Conservation (phyloP, 2,329 filamentous ascomycete species). For the Cadophora malorum region DNA sequence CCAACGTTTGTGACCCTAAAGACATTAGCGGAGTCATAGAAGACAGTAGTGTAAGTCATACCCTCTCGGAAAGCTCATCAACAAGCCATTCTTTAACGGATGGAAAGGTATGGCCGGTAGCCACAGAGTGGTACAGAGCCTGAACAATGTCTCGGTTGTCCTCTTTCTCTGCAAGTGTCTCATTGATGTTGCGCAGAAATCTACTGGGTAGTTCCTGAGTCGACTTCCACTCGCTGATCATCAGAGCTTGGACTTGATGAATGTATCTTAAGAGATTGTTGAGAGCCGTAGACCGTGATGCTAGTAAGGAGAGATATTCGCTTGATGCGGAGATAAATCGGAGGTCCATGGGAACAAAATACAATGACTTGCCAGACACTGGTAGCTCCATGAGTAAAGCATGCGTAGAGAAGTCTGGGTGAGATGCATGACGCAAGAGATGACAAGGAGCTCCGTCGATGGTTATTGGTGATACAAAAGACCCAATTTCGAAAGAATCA, state of each 20-base stretch:
- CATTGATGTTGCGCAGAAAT: slow-evolving; percentile 80
- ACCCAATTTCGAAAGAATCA: slow-evolving; percentile 82
- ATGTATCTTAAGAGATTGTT: slow-evolving; percentile 89
- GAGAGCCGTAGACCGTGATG: slow-evolving; percentile 84
- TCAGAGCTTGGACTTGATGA: slow-evolving; percentile 78
- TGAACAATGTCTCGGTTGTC: slow-evolving; percentile 71
- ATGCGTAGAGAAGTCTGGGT: slow-evolving; percentile 78
- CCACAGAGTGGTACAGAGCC: slow-evolving; percentile 82
- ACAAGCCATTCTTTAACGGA: slow-evolving; percentile 86
- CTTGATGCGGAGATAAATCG: slow-evolving; percentile 80
- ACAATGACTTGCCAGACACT: slow-evolving; percentile 51
- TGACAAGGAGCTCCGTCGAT: slow-evolving; percentile 39
- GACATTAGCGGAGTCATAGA: slow-evolving; percentile 29
- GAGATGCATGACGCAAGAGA: slow-evolving; percentile 68
- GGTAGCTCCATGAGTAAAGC: slow-evolving; percentile 66
- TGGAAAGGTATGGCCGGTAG: slow-evolving; percentile 80
- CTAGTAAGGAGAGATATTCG: slow-evolving; percentile 81
- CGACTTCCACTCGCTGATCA: slow-evolving; percentile 82
- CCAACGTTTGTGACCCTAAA: slow-evolving; percentile 89
- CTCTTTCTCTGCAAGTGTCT: slow-evolving; percentile 70
- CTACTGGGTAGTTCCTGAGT: slow-evolving; percentile 78
- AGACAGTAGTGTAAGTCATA: slow-evolving; percentile 45
- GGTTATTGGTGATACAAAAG: slow-evolving; percentile 56
- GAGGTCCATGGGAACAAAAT: slow-evolving; percentile 81
- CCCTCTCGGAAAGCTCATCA: slow-evolving; percentile 80